Evolutionary conservation across 2,329 filamentous ascomycete species (phyloP).

Genomic region (Ascochyta rabiei): DNA sequence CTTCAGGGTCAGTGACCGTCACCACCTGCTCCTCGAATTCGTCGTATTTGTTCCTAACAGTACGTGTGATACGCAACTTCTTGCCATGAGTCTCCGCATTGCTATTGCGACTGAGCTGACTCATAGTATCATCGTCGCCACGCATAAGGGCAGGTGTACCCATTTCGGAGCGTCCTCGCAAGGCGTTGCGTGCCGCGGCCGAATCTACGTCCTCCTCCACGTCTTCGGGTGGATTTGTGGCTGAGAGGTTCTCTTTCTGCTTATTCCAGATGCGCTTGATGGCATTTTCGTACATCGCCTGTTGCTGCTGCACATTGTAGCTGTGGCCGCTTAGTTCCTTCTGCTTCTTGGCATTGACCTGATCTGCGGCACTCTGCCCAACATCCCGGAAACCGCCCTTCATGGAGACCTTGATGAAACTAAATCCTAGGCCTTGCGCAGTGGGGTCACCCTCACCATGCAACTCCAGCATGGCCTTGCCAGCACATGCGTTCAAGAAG

Average conservation of each 20-base stretch:
- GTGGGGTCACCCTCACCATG: constrained; percentile 96
- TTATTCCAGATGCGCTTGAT: constrained; percentile 92
- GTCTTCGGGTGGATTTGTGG: constrained; percentile 76
- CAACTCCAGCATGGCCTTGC: constrained; percentile 95
- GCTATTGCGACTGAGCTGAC: constrained; percentile 57
- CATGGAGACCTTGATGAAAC: constrained; percentile 98
- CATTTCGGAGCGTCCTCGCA: constrained; percentile 64
- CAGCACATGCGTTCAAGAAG: constrained; percentile 89
- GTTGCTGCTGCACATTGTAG: constrained; percentile 96
- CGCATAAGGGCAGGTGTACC: constrained; percentile 62
- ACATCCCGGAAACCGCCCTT: constrained; percentile 95
- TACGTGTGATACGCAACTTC: constrained; percentile 75
- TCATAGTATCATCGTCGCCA: constrained; percentile 72
- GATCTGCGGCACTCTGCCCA: constrained; percentile 85
- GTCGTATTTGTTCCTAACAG: constrained; percentile 66
- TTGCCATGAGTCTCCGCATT: constrained; percentile 68
- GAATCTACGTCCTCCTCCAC: constrained; percentile 67
- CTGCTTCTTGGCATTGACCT: constrained; percentile 76
- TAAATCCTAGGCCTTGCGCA: constrained; percentile 90
- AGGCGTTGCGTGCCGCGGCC: constrained; percentile 52
- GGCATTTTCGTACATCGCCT: constrained; percentile 87
- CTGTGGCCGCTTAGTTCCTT: constrained; percentile 82
- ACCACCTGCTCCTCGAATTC: constrained; percentile 66
- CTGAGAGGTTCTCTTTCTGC: constrained; percentile 79
- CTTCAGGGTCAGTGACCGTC: constrained; percentile 53